Base-by-base conservation (phyloP, 441 rosid species). In the Heliophila coronopifolia region DNA sequence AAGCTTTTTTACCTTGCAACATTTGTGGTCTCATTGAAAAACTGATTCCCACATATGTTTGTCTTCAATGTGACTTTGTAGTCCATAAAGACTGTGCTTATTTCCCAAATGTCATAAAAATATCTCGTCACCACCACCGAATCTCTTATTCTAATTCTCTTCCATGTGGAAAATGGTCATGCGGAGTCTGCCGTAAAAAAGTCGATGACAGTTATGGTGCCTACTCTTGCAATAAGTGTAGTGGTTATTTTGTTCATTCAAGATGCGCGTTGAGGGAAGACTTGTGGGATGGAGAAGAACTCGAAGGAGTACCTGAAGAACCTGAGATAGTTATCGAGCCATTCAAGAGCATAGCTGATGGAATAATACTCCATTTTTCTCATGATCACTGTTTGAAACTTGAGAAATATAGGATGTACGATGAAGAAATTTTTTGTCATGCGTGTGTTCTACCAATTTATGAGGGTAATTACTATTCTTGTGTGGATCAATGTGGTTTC, bases 301-400 rank as follows among this genome's bases (percentile, higher is more conserved):
- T 33, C 4, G 53, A 44, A 1, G 32, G 43, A 24, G 10, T 44
- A 34, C 14, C 42, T 3, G 46, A 46, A 23, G 62, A 45, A 23
- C 18, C 11, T 10, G 57, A 48, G 6, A 13, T 36, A 16, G 11
- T 4, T 10, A 17, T 51, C 0, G 24, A 33, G 9, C 54, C 37
- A 5, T 43, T 20, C 0, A 15, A 24, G 11, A 27, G 0, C 10
- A 11, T 44, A 14, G 14, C 14, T 7, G 48, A 55, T 1, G 33
- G 25, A n/a, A 50, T 43, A 4, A 59, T 59, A 23, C 14, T n/a
- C 7, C 66, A 60, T 42, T 50, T 42, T 3, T 41, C 58, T 15
- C 66, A 60, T 50, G 28, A 3, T 3, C 51, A 60, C n/a, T 5
- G 20, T 19, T 12, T 60, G 1, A 41, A 5, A 10, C 26, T 51